Percentiles rank a stretch among this genome's conserved stretches.
Evolutionary conservation across 768 basidiomycete species (phyloP).

Genomic region (Pisolithus albus): DNA sequence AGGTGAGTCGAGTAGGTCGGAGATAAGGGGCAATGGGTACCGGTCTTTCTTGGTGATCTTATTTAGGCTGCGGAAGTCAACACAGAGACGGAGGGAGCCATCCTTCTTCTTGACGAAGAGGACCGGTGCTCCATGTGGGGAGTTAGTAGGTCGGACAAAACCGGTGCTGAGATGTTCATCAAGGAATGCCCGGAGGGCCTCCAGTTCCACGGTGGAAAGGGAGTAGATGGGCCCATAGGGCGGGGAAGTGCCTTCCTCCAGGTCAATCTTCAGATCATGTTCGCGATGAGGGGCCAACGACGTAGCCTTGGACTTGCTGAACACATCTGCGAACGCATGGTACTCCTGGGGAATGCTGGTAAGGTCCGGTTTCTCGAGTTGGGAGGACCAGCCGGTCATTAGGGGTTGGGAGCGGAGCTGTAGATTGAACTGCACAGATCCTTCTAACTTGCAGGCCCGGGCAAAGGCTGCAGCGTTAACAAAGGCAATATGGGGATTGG

Average conservation of each 20-base stretch:
- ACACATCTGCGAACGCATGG: constrained; percentile 11
- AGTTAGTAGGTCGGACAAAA: not conserved
- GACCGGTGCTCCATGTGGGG: not conserved
- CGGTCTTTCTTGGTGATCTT: constrained; percentile 9
- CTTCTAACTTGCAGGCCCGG: not conserved
- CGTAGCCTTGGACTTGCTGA: constrained; percentile 7
- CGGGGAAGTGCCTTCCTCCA: not conserved
- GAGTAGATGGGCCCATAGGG: not conserved
- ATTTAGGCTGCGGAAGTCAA: no score
- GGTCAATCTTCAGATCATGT: not conserved
- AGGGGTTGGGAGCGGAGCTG: not conserved
- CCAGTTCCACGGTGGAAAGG: constrained; percentile 18
- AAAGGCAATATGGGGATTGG: not conserved
- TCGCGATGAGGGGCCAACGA: not conserved
- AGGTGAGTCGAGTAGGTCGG: not conserved
- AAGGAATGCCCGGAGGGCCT: constrained; percentile 29
- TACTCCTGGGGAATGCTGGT: not conserved
- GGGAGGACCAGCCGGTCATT: not conserved
- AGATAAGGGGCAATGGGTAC: constrained; percentile 26
- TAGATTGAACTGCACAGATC: not conserved
- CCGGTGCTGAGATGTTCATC: constrained; percentile 25
- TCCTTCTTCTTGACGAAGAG: no score
- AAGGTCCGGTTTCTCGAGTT: not conserved
- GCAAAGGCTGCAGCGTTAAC: not conserved
- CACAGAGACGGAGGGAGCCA: no score